These are phyloP conservation scores for Kwoniella sp. DNA, from an alignment of 768 basidiomycete species.

Conservation along the genomic window DNA sequence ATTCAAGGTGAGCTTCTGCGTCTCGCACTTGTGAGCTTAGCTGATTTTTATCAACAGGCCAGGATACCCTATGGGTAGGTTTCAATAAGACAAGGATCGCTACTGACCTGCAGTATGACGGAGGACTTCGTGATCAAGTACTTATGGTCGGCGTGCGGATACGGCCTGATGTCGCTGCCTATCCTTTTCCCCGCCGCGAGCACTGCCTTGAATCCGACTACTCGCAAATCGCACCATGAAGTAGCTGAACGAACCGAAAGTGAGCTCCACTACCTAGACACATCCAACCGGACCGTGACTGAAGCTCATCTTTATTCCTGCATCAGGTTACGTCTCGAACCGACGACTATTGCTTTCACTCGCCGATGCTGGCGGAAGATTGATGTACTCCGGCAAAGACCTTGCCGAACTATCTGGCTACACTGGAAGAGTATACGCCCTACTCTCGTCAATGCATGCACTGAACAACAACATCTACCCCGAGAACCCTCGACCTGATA, in stretches of 20 bases:
- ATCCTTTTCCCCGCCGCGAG: conserved; percentile 65
- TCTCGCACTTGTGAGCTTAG: neutral
- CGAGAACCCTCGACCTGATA: conserved; percentile 59
- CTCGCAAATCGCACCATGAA: conserved; percentile 19
- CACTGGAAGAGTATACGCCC: conserved; percentile 82
- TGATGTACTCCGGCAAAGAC: conserved; percentile 98
- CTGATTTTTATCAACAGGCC: conserved; percentile 5
- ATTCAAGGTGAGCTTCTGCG: conserved; percentile 72
- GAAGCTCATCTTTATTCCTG: conserved; percentile 8
- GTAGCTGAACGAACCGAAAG: conserved; percentile 52
- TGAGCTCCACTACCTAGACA: conserved; percentile 15
- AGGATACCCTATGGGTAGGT: conserved; percentile 39
- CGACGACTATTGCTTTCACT: conserved; percentile 85
- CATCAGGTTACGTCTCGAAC: conserved; percentile 83
- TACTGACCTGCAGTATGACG: conserved; percentile 68
- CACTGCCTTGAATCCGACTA: conserved; percentile 11
- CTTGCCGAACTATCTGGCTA: conserved; percentile 91
- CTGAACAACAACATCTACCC: conserved; percentile 59
- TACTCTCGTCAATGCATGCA: conserved; percentile 81
- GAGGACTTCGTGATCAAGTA: conserved; percentile 98
- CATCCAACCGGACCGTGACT: too few relatives aligned
- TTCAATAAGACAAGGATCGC: neutral
- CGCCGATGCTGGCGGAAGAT: conserved; percentile 91
- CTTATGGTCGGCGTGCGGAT: conserved; percentile 90
- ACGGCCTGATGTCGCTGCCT: conserved; percentile 86